These are phyloP conservation scores for Pneumocystis sp. DNA, from an alignment of 1,139 yeast genomes.

Conservation along the genomic window DNA sequence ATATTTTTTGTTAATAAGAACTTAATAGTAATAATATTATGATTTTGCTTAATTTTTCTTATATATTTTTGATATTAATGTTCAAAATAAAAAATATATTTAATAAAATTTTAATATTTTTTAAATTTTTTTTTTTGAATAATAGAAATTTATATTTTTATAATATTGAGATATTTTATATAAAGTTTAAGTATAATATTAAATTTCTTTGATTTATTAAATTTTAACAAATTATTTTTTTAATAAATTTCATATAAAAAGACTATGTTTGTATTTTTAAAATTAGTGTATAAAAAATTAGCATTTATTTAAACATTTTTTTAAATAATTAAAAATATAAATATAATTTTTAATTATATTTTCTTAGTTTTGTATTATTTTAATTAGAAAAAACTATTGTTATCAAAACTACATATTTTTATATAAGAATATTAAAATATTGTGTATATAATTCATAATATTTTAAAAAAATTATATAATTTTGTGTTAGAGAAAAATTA, in stretches of 20 bases:
- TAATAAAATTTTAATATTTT: background rate
- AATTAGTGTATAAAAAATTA: slow-evolving; percentile 79
- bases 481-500: too few relatives aligned
- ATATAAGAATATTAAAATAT: too few relatives aligned
- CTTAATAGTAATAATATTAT: slow-evolving; percentile 80
- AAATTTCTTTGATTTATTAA: slow-evolving; percentile 34
- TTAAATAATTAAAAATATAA: slow-evolving; percentile 59
- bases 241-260: slow-evolving; percentile 35
- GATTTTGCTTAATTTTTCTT: slow-evolving; percentile 39
- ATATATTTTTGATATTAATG: too few relatives aligned
- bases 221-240: slow-evolving; percentile 21
- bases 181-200: slow-evolving; percentile 63
- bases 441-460: too few relatives aligned
- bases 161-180: slow-evolving; percentile 43
- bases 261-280: slow-evolving; percentile 59
- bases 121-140: background rate
- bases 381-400: too few relatives aligned
- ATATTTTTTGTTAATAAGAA: slow-evolving; percentile 55
- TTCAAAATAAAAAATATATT: background rate
- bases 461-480: too few relatives aligned
- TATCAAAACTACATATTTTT: too few relatives aligned
- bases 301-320: slow-evolving; percentile 60
- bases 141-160: slow-evolving; percentile 21
- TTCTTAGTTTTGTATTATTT: too few relatives aligned
- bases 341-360: too few relatives aligned